A percentile compares a stretch with the other conserved stretches of the same genome.
phyloP scores from a whole-genome alignment of 116 monocot species.

The Papilionanthe hybrid region DNA sequence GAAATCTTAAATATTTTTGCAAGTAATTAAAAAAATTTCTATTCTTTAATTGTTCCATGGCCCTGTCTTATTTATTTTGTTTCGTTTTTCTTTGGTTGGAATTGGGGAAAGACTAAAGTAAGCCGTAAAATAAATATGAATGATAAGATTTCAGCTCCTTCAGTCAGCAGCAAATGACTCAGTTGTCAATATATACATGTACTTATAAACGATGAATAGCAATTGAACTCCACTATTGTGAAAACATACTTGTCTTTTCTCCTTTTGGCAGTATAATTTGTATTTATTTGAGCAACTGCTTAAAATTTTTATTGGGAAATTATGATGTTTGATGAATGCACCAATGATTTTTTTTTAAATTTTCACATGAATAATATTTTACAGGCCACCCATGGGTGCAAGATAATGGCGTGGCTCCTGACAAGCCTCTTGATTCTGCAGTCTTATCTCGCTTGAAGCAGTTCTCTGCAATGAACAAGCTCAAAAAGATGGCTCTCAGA shows the following conservation, averaged over 20 bases:
- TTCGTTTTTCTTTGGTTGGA: not conserved
- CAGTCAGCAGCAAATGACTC: not conserved
- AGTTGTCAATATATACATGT: not conserved
- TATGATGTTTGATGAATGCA: not conserved
- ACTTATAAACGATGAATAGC: not conserved
- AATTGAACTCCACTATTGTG: not conserved
- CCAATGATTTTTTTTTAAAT: not conserved
- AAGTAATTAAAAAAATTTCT: not conserved
- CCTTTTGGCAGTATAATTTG: not conserved
- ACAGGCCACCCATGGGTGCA: constrained; percentile 42
- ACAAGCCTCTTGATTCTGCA: constrained; percentile 46
- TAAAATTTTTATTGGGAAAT: not conserved
- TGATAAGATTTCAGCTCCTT: not conserved
- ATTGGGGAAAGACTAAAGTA: not conserved
- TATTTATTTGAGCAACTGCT: not conserved
- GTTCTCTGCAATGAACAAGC: constrained; percentile 43
- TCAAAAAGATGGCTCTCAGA: constrained; percentile 40
- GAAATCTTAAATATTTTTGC: constrained; percentile 2
- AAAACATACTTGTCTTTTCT: not conserved
- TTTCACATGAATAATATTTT: constrained; percentile 1
- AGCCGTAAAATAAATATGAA: not conserved
- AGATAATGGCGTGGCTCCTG: constrained; percentile 27
- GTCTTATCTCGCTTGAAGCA: constrained; percentile 41
- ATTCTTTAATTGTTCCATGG: not conserved
- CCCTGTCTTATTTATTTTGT: not conserved